phyloP scores from a whole-genome alignment of 2,329 filamentous ascomycete genomes.

The Penicillium sp. region DNA sequence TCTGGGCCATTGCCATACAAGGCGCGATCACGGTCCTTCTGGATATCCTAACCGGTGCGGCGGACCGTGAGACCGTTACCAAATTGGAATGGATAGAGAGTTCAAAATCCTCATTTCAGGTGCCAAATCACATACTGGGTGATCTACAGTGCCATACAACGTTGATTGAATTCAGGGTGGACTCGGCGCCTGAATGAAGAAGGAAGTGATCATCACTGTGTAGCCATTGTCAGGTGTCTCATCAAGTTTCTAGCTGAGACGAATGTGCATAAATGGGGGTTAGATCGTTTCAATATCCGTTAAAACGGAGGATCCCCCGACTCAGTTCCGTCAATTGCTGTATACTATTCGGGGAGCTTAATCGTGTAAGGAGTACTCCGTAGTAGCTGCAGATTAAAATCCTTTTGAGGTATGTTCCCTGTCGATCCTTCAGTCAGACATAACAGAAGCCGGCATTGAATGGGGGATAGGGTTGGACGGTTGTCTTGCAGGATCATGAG shows the following conservation, averaged over 20 bases:
- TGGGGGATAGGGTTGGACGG: background rate
- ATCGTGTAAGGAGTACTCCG: background rate
- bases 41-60: slow-evolving; percentile 5
- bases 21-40: slow-evolving; percentile 4
- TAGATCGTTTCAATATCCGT: slow-evolving; percentile 12
- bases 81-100: slow-evolving; percentile 13
- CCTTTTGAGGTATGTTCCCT: background rate
- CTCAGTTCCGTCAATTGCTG: slow-evolving; percentile 2
- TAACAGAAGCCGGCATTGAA: background rate
- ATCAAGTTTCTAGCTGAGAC: slow-evolving; percentile 5
- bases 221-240: background rate
- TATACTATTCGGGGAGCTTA: background rate
- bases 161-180: slow-evolving; percentile 18
- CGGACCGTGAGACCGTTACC: slow-evolving; percentile 21
- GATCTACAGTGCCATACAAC: slow-evolving; percentile 7
- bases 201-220: slow-evolving; percentile 18
- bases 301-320: slow-evolving; percentile 13
- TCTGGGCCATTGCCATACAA: slow-evolving; percentile 1
- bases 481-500: slow-evolving; percentile 10
- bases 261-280: slow-evolving; percentile 1
- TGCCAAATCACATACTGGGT: slow-evolving; percentile 15
- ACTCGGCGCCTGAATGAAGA: slow-evolving; percentile 13
- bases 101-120: slow-evolving; percentile 10
- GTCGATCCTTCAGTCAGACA: background rate
- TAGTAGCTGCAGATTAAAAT: background rate